A percentile compares a stretch with the other conserved stretches of the same genome.
phyloP scores from a whole-genome alignment of 2,329 filamentous ascomycete genomes.

The Malbranchea zuffiana region DNA sequence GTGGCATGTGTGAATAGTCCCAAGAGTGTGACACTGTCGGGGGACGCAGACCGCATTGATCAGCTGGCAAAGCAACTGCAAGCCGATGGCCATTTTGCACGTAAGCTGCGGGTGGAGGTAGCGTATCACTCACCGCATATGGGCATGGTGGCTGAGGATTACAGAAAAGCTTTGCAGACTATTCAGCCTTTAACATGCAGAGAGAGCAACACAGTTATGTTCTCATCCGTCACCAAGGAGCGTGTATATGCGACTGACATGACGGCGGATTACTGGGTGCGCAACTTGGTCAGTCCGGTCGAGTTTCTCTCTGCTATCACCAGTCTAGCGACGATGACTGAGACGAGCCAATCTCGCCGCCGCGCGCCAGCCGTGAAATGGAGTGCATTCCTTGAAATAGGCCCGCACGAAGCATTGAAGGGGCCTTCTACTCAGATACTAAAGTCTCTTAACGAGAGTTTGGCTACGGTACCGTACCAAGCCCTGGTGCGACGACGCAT shows the following conservation, averaged over 20 bases:
- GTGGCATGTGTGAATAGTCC: slow-evolving; percentile 33
- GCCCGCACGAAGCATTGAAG: slow-evolving; percentile 27
- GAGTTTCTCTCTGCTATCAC: slow-evolving; percentile 24
- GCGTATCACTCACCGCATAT: slow-evolving; percentile 23
- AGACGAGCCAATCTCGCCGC: background rate
- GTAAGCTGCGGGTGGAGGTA: slow-evolving; percentile 12
- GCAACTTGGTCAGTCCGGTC: slow-evolving; percentile 30
- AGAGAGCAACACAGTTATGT: background rate
- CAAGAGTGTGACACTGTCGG: slow-evolving; percentile 28
- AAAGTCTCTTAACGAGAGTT: slow-evolving; percentile 13
- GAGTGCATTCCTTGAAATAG: slow-evolving; percentile 22
- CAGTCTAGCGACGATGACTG: background rate
- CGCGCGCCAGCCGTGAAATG: slow-evolving; percentile 7
- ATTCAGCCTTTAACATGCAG: background rate
- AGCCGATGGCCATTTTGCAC: background rate
- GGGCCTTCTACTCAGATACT: slow-evolving; percentile 23
- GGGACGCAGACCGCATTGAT: slow-evolving; percentile 20
- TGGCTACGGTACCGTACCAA: slow-evolving; percentile 12
- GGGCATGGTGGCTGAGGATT: slow-evolving; percentile 11
- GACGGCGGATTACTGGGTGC: slow-evolving; percentile 25
- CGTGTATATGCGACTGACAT: too few species aligned
- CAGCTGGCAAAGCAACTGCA: background rate
- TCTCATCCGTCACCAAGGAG: background rate
- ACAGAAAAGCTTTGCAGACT: slow-evolving; percentile 5
- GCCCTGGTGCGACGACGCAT: slow-evolving; percentile 15